Evolutionary conservation across 768 basidiomycete species (phyloP).

Genomic region (Gymnopilus junonius): DNA sequence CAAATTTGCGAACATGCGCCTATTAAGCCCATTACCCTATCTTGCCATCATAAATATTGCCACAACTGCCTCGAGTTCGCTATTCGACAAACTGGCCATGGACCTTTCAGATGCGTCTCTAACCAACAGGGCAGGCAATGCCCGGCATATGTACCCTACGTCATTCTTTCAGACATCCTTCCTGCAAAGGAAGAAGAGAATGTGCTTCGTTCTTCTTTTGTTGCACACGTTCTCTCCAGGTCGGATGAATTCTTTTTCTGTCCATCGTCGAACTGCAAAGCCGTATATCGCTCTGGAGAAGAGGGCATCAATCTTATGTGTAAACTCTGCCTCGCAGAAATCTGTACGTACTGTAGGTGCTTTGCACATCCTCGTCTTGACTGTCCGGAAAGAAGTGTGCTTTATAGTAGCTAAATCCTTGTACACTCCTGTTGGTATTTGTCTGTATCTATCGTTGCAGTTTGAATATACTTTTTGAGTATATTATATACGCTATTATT

Average conservation of each 20-base stretch:
- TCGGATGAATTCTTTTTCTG: slow-evolving; percentile 55
- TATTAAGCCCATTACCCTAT: slow-evolving; percentile 36
- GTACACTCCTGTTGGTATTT: background rate
- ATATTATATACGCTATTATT: too few species aligned
- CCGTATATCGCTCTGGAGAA: slow-evolving; percentile 42
- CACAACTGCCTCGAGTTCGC: slow-evolving; percentile 49
- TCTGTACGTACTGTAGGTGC: slow-evolving; percentile 33
- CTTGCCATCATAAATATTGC: slow-evolving; percentile 60
- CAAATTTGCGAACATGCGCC: slow-evolving; percentile 45
- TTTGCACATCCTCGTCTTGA: slow-evolving; percentile 30
- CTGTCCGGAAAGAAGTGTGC: slow-evolving; percentile 20
- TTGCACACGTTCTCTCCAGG: slow-evolving; percentile 43
- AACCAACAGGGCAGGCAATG: slow-evolving; percentile 29
- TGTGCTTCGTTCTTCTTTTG: slow-evolving; percentile 47
- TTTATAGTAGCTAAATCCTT: background rate
- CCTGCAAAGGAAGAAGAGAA: slow-evolving; percentile 38
- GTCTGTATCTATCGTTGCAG: too few species aligned
- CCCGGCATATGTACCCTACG: slow-evolving; percentile 39
- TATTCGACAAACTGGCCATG: slow-evolving; percentile 35
- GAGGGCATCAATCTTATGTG: slow-evolving; percentile 31
- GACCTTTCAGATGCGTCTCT: slow-evolving; percentile 44
- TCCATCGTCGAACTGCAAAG: slow-evolving; percentile 53
- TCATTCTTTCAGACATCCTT: slow-evolving; percentile 42
- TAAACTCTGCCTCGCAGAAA: slow-evolving; percentile 25
- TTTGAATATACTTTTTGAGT: too few species aligned